Percentiles rank a stretch among this genome's conserved stretches.
Evolutionary conservation across 805 yeast species (phyloP).

Genomic region (Brettanomyces custersianus): DNA sequence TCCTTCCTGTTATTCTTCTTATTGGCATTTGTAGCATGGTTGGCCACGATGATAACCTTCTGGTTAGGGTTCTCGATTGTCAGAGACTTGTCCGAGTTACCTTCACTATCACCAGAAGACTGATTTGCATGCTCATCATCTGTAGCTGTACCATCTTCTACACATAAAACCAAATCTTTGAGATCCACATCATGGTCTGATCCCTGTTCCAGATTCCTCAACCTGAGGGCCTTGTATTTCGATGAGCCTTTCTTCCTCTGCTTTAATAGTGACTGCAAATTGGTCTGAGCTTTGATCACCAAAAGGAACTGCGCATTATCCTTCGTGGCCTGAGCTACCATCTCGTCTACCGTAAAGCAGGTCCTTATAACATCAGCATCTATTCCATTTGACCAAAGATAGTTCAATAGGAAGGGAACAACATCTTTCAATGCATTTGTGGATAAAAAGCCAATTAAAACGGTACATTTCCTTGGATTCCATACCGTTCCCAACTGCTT

Average conservation of each 20-base stretch:
- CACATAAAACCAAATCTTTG: conserved; percentile 48
- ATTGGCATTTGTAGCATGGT: conserved; percentile 73
- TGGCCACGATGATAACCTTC: conserved; percentile 59
- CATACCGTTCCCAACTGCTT: conserved; percentile 26
- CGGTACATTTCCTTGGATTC: conserved; percentile 67
- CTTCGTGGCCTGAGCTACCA: conserved; percentile 47
- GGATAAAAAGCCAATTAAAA: conserved; percentile 64
- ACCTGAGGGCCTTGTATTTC: conserved; percentile 66
- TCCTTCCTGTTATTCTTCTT: conserved; percentile 70
- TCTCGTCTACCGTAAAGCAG: conserved; percentile 50
- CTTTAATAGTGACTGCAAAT: conserved; percentile 12
- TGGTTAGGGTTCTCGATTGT: conserved; percentile 25
- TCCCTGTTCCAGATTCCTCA: conserved; percentile 52
- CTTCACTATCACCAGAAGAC: background rate
- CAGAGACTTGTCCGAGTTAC: background rate
- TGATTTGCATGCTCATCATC: background rate
- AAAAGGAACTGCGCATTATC: conserved; percentile 76
- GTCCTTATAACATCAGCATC: conserved; percentile 59
- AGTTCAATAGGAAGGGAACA: conserved; percentile 54
- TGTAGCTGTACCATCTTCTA: conserved; percentile 20
- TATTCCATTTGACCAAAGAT: conserved; percentile 71
- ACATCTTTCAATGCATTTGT: conserved; percentile 44
- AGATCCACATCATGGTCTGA: conserved; percentile 67
- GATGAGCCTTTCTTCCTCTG: conserved; percentile 15
- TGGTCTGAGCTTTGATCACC: conserved; percentile 59